These are phyloP conservation scores for Garcileccinum viscosum DNA, from an alignment of 1,284 basidiomycete genomes.

Conservation along the genomic window DNA sequence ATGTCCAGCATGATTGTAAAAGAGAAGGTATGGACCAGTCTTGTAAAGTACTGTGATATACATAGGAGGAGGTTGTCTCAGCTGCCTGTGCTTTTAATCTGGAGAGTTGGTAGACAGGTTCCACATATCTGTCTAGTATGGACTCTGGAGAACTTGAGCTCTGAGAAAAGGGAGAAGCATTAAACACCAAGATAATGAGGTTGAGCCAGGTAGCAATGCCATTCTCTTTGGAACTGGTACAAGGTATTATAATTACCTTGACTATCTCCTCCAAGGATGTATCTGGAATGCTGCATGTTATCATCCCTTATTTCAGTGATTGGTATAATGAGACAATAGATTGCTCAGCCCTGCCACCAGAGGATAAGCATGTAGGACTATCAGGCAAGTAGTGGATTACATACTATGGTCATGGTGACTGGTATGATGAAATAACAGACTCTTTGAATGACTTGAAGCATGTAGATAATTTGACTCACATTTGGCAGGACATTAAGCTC, in stretches of 20 bases:
- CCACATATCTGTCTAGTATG: neutral
- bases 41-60: neutral
- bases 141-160: neutral
- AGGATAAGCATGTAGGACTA: neutral
- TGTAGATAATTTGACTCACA: neutral
- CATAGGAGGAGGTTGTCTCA: neutral
- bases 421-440: neutral
- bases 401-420: neutral
- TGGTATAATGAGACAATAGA: neutral
- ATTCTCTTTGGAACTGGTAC: neutral
- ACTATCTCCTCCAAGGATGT: neutral
- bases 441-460: neutral
- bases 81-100: neutral
- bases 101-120: neutral
- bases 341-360: neutral
- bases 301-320: neutral
- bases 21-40: neutral
- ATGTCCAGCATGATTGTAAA: neutral
- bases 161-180: neutral
- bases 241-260: neutral
- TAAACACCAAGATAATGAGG: neutral
- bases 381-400: neutral
- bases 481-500: neutral
- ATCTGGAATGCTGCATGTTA: neutral
- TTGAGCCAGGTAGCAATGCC: neutral